Conservation (phyloP, 306 rosid species). For the Amphicarpaea edgeworthii region DNA sequence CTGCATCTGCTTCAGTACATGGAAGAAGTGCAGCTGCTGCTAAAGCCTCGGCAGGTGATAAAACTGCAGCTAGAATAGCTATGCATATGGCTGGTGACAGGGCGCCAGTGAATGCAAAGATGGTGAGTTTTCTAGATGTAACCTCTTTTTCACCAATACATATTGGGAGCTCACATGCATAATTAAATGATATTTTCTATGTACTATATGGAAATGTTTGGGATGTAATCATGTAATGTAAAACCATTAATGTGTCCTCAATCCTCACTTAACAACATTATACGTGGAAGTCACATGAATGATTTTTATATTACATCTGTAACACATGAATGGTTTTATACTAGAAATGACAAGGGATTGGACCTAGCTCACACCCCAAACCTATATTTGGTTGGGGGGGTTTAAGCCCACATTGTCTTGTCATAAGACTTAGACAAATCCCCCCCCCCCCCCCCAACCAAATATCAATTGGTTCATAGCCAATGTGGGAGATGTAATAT, state of each 20-base stretch:
- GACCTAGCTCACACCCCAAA: not conserved
- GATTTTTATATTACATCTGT: not conserved
- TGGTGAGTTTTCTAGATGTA: conserved; percentile 64
- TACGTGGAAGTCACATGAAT: not conserved
- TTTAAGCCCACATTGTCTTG: too few species aligned
- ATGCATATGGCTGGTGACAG: conserved; percentile 97
- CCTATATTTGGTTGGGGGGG: too few species aligned
- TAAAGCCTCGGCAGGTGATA: conserved; percentile 84
- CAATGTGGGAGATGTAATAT: not conserved
- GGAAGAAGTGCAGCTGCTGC: conserved; percentile 99
- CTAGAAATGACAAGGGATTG: not conserved
- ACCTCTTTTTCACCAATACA: conserved; percentile 7
- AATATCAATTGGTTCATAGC: not conserved
- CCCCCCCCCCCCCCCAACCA: not conserved
- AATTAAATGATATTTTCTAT: conserved; percentile 32
- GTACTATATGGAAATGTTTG: not conserved
- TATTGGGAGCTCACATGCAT: conserved; percentile 8
- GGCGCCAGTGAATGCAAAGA: conserved; percentile 85
- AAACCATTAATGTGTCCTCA: not conserved
- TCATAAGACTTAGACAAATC: too few species aligned
- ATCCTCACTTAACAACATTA: not conserved
- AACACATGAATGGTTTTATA: not conserved
- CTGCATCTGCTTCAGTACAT: conserved; percentile 99
- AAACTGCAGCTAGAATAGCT: conserved; percentile 97
- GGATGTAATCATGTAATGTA: not conserved